Percentiles rank a stretch among this genome's conserved stretches.
Evolutionary conservation across 1,284 basidiomycete genomes (phyloP).

Genomic region (Schizophyllum commune): DNA sequence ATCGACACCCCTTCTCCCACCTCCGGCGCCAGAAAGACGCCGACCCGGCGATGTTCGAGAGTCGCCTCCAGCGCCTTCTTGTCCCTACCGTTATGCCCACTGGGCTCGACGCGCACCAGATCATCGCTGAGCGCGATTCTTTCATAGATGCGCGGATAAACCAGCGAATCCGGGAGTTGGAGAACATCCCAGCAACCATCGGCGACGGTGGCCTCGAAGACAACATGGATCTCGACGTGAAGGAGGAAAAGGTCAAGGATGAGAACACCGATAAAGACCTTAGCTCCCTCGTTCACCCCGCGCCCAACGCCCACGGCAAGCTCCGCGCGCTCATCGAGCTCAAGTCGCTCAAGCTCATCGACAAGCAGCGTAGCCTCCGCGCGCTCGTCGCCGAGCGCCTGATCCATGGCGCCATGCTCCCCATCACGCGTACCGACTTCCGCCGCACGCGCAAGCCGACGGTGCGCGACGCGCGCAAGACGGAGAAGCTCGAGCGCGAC

Average conservation of each 20-base stretch:
- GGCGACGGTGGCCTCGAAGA: constrained; percentile 62
- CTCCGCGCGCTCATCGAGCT: constrained; percentile 91
- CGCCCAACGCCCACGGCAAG: constrained; percentile 65
- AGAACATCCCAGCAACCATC: constrained; percentile 76
- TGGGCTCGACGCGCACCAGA: constrained; percentile 89
- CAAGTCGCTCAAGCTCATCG: constrained; percentile 84
- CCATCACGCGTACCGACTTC: constrained; percentile 89
- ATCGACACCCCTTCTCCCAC: constrained; percentile 76
- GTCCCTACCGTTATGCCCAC: constrained; percentile 86
- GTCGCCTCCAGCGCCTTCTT: constrained; percentile 74
- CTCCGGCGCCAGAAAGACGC: constrained; percentile 57
- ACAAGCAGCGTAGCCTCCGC: constrained; percentile 84
- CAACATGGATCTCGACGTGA: constrained; percentile 36
- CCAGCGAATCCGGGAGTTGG: constrained; percentile 87
- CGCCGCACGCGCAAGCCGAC: constrained; percentile 83
- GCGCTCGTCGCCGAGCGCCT: constrained; percentile 85
- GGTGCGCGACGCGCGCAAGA: constrained; percentile 84
- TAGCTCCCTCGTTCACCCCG: constrained; percentile 35
- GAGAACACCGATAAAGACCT: not conserved
- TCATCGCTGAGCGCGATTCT: constrained; percentile 87
- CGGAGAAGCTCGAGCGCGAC: constrained; percentile 86
- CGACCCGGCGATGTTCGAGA: constrained; percentile 53
- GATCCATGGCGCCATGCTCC: constrained; percentile 85
- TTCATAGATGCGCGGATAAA: constrained; percentile 87
- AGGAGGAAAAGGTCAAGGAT: constrained; percentile 32